Evolutionary conservation across 225 moss, liverwort and hornwort genomes (phyloP).

Genomic region (Sphagnum contortum): DNA sequence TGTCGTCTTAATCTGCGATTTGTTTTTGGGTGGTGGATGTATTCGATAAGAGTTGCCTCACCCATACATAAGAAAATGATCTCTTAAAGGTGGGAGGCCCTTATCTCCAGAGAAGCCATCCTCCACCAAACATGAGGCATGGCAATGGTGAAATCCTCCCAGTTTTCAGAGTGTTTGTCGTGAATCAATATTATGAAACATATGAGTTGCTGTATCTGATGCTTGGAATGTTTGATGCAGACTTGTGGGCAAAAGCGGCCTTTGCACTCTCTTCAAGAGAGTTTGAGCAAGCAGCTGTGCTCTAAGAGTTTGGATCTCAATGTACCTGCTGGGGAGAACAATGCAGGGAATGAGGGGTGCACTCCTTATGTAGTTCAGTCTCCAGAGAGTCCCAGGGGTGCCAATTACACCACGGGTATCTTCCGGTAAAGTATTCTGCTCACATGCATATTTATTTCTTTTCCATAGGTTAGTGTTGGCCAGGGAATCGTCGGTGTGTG

Average conservation of each 20-base stretch:
- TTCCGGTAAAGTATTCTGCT: slow-evolving; percentile 30
- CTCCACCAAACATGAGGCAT: no score
- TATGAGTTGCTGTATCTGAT: not conserved
- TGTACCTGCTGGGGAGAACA: slow-evolving; percentile 45
- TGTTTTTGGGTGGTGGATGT: no score
- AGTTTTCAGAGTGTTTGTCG: no score
- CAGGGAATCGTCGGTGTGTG: no score
- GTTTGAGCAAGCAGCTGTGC: slow-evolving; percentile 24
- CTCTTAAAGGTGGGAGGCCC: no score
- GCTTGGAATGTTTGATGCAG: slow-evolving; percentile 17
- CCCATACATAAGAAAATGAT: no score
- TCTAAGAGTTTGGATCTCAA: slow-evolving; percentile 66
- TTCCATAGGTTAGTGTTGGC: no score
- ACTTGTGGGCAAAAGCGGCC: slow-evolving; percentile 82
- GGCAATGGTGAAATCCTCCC: not conserved
- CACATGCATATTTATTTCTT: not conserved
- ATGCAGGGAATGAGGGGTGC: slow-evolving; percentile 37
- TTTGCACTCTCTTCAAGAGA: slow-evolving; percentile 54
- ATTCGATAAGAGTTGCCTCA: no score
- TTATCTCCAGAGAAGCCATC: no score
- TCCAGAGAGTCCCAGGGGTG: slow-evolving; percentile 35
- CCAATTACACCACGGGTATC: slow-evolving; percentile 57
- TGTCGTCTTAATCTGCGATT: no score
- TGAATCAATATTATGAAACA: no score
- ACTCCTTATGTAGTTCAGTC: slow-evolving; percentile 25